Evolutionary conservation across 345 rosid species (phyloP).

Genomic region (Syzygium aqueum): DNA sequence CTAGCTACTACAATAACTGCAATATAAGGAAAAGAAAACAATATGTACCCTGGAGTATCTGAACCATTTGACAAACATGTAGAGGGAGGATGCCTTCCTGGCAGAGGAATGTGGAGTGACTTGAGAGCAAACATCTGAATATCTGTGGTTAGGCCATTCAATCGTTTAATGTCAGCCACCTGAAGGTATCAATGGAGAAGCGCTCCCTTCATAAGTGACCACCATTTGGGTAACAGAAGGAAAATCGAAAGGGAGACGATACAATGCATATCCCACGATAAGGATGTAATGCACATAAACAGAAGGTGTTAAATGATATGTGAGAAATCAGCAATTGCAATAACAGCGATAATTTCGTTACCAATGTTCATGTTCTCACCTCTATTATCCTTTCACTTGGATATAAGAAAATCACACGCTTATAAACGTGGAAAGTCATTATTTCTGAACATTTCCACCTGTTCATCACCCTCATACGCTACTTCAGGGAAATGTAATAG

Average conservation of each 20-base stretch:
- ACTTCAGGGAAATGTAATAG: background rate
- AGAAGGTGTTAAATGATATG: background rate
- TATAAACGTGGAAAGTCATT: background rate
- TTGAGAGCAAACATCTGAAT: constrained; percentile 90
- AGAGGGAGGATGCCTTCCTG: constrained; percentile 88
- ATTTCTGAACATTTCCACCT: background rate
- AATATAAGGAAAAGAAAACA: background rate
- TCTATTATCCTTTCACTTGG: background rate
- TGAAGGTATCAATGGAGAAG: constrained; percentile 8
- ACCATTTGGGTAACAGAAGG: background rate
- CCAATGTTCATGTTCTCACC: background rate
- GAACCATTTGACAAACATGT: constrained; percentile 36
- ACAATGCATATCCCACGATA: background rate
- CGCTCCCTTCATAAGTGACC: background rate
- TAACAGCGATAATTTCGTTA: background rate
- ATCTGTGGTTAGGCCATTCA: constrained; percentile 77
- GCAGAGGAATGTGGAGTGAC: constrained; percentile 64
- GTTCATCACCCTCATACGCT: background rate
- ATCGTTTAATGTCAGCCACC: constrained; percentile 81
- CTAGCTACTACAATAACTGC: background rate
- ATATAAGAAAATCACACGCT: background rate
- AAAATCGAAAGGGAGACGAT: background rate
- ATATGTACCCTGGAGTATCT: constrained; percentile 29
- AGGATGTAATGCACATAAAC: background rate
- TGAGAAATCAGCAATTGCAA: background rate